Evolutionary conservation across 2,329 filamentous ascomycete genomes (phyloP), one percentile per base, ranked within the genome.

Genomic region (Pseudocercospora ulei): DNA sequence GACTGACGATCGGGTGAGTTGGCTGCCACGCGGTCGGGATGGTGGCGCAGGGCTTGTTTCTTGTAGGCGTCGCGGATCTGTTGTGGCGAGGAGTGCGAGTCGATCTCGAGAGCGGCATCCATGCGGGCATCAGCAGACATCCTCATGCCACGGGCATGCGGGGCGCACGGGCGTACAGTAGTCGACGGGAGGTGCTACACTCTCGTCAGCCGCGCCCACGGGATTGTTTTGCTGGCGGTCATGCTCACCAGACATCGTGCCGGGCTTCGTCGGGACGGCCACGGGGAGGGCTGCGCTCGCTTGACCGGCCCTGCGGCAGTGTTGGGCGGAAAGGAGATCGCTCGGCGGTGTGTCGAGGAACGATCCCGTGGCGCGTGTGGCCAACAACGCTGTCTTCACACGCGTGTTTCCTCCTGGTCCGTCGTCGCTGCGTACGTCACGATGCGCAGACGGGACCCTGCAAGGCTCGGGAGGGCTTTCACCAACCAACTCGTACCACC

Each of bases 31-130:
- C 90, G 82, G 61, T 98, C 90, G 1, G 88, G 88, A 61, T 96
- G 88, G 48, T 83, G 86, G 64, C 90, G 93, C 29, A 96, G 70
- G 3, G 88, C 88, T 54, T 83, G 82, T 44, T 81, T 80, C 62
- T 98, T 98, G 70, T 96, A 98, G 35, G 87, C 90, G 70, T 84
- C 82, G 53, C 88, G 82, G 58, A 98, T 80, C 60, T 96, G 82
- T 56, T 86, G 77, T 43, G 78, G 75, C 0, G 77, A 81, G 20
- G 88, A 86, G 51, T 72, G 80, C 22, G 83, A 73, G 35, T 54
- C 47, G 49, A 62, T 39, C 39, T 58, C 53, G 20, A 62, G 57
- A 4, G 58, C 51, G 29, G 58, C 54, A 39, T 62, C 44, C 44
- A 16, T 19, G 7, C 13, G 13, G n/a, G n/a, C n/a, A n/a, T 28